Conservation (phyloP, 441 rosid genomes). For the Geranium incanum region DNA sequence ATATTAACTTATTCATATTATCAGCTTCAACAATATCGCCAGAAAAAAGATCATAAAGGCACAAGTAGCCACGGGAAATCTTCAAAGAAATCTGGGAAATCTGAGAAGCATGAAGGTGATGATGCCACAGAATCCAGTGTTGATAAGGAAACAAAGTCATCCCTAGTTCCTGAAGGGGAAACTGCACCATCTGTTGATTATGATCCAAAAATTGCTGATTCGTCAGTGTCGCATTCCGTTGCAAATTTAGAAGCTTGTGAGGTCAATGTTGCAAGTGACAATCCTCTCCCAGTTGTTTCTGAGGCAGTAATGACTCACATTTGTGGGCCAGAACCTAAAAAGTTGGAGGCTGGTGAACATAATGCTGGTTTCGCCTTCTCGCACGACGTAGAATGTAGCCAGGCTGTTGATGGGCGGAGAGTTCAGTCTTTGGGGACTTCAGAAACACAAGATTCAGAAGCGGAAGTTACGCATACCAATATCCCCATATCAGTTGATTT, state of each 20-base stretch:
- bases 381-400: conserved; percentile 28
- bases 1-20: conserved; percentile 15
- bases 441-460: conserved; percentile 31
- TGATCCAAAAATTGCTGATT: conserved; percentile 19
- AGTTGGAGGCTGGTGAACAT: conserved; percentile 25
- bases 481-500: conserved; percentile 19
- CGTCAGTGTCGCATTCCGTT: conserved; percentile 27
- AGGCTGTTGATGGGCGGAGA: conserved; percentile 26
- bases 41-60: conserved; percentile 80
- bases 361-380: conserved; percentile 26
- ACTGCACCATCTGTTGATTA: conserved; percentile 28
- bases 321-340: conserved; percentile 25
- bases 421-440: conserved; percentile 21
- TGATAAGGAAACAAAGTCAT: conserved; percentile 23
- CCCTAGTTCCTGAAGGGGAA: conserved; percentile 38
- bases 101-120: conserved; percentile 52
- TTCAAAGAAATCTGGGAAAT: conserved; percentile 53
- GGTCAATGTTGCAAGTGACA: conserved; percentile 30
- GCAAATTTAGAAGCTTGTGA: conserved; percentile 34
- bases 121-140: conserved; percentile 32
- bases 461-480: conserved; percentile 30
- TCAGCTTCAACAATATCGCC: conserved; percentile 98
- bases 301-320: conserved; percentile 21
- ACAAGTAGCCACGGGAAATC: conserved; percentile 72
- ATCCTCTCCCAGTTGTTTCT: conserved; percentile 27